Evolutionary conservation across 257 asterid species (phyloP), one percentile per base, ranked within the genome.

Genomic region (Fraxinus americana): DNA sequence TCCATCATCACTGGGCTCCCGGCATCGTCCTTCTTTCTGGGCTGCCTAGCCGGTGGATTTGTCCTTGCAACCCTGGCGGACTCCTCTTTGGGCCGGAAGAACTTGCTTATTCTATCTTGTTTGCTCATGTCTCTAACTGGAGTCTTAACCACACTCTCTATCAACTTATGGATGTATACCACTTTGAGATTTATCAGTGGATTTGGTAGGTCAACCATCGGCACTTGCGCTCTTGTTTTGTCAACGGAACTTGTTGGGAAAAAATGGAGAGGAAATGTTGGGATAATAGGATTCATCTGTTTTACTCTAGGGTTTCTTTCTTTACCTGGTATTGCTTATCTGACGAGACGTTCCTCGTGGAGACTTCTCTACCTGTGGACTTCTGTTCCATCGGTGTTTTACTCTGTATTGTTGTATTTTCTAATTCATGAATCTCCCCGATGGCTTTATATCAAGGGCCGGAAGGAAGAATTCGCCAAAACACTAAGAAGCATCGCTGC

Each of bases 21-120:
- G 25, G 78, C 92, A 2, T 86, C 94, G 27, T 79, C 85, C 13
- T 90, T 86, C 86, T 90, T 86, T 85, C 5, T 78, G 32, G 92
- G 92, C 0, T 77, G 87, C 59, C 36, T 90, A 3, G 29, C 77
- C 52, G 92, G 92, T 34, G 92, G 91, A 7, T 45, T 88, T 4
- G 50, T 79, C 32, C 86, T 90, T 6, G 77, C 87, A 17, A 80
- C 86, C 8, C 29, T 85, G 5, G 72, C 86, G 0, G 92, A 88
- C 25, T 90, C 87, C 11, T 71, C 82, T 6, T 17, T 83, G 12
- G 94, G 92, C 14, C 85, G 90, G 12, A 90, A 88, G 34, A 88
- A 82, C 4, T 76, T 84, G 82, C 68, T 90, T 16, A 71, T 83
- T 29, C 34, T 85, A 9, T 89, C 87, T 11, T 82, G 85, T 80